Evolutionary conservation across 1,284 basidiomycete genomes (phyloP).

Genomic region (Microbotryum lychnidis-dioicae): DNA sequence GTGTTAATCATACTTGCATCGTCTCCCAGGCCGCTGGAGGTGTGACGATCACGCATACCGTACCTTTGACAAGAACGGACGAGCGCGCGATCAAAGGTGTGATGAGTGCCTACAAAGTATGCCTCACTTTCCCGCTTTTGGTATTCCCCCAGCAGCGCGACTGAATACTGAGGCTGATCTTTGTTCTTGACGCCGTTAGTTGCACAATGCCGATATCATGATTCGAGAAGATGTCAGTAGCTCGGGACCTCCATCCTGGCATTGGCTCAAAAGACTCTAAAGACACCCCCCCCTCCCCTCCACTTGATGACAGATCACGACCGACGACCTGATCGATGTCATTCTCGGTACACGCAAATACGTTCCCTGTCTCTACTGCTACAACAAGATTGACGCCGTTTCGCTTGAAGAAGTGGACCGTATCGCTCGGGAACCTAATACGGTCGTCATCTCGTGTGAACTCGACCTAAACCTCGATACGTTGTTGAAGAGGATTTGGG

Average conservation of each 20-base stretch:
- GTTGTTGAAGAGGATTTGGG: slow-evolving; percentile 84
- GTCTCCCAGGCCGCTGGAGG: slow-evolving; percentile 45
- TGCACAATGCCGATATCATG: slow-evolving; percentile 95
- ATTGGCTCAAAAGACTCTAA: slow-evolving; percentile 1
- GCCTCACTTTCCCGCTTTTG: too few species aligned
- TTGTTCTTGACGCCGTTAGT: slow-evolving; percentile 37
- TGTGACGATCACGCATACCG: slow-evolving; percentile 43
- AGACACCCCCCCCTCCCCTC: background rate
- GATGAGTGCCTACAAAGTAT: slow-evolving; percentile 19
- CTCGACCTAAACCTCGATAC: slow-evolving; percentile 84
- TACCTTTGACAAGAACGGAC: slow-evolving; percentile 88
- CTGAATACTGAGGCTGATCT: slow-evolving; percentile 31
- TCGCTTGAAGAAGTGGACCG: slow-evolving; percentile 84
- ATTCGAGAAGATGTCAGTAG: slow-evolving; percentile 80
- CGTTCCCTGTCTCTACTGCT: slow-evolving; percentile 62
- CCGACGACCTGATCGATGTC: slow-evolving; percentile 95
- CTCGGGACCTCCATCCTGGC: background rate
- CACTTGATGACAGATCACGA: slow-evolving; percentile 61
- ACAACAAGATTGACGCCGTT: slow-evolving; percentile 71
- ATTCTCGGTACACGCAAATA: slow-evolving; percentile 88
- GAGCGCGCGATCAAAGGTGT: slow-evolving; percentile 73
- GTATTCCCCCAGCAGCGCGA: background rate
- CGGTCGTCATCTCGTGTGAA: slow-evolving; percentile 90
- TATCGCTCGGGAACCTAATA: slow-evolving; percentile 75
- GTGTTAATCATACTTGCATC: slow-evolving; percentile 25